Percentiles rank a stretch among this genome's conserved stretches.
phyloP scores from a whole-genome alignment of 805 yeast genomes.

The Candida dajiaensis region DNA sequence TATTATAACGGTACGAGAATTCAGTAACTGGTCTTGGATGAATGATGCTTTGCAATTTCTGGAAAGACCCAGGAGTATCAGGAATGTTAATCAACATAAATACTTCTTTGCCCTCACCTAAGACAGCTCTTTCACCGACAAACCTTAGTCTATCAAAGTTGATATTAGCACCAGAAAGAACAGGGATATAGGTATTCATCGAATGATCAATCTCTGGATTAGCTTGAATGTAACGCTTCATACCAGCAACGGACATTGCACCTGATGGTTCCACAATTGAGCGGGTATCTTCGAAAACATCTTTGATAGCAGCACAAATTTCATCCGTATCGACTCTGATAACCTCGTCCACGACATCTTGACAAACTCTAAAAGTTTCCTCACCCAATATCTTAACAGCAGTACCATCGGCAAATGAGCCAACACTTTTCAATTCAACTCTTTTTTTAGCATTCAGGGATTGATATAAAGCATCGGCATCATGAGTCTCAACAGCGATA shows the following conservation, averaged over 20 bases:
- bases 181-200: conserved; percentile 68
- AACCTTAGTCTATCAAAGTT: conserved; percentile 94
- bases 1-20: conserved; percentile 77
- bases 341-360: conserved; percentile 81
- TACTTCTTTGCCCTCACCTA: conserved; percentile 98
- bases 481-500: conserved; percentile 93
- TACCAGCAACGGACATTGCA: conserved; percentile 92
- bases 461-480: conserved; percentile 87
- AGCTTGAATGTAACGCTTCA: conserved; percentile 68
- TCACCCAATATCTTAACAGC: conserved; percentile 88
- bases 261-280: conserved; percentile 95
- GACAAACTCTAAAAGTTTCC: conserved; percentile 81
- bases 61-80: conserved; percentile 88
- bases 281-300: conserved; percentile 92
- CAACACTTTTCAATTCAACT: conserved; percentile 63
- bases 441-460: conserved; percentile 54
- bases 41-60: conserved; percentile 65
- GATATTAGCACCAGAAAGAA: conserved; percentile 96
- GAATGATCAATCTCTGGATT: conserved; percentile 71
- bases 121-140: conserved; percentile 93
- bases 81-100: conserved; percentile 88
- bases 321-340: conserved; percentile 86
- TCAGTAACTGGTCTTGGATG: conserved; percentile 92
- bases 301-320: conserved; percentile 94
- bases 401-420: conserved; percentile 98